phyloP scores from a whole-genome alignment of 2,329 filamentous ascomycete genomes.

The Aschersonia sp. region DNA sequence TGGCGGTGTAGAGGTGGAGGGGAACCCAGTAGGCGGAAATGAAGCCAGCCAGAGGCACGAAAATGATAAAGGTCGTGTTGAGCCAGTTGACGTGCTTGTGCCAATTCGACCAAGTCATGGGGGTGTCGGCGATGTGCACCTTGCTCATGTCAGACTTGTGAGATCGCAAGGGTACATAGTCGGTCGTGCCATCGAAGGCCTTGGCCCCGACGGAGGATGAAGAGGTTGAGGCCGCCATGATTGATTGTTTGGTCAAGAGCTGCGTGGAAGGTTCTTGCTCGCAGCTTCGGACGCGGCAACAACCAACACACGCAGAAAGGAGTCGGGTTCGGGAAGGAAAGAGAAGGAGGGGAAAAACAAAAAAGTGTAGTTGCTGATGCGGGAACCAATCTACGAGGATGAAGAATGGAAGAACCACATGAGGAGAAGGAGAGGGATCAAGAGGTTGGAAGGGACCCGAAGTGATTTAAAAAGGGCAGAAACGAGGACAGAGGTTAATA shows the following conservation, averaged over 20 bases:
- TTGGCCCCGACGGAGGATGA: constrained; percentile 17
- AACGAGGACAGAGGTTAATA: not conserved
- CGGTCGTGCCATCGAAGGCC: constrained; percentile 38
- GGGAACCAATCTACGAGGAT: not conserved
- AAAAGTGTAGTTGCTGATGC: not conserved
- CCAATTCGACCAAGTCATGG: constrained; percentile 73
- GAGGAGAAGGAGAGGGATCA: not conserved
- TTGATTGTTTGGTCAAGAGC: not conserved
- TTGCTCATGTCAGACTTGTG: constrained; percentile 45
- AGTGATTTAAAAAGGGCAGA: constrained; percentile 1
- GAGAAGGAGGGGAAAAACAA: not conserved
- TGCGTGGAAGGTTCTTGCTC: too few species aligned
- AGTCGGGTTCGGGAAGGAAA: not conserved
- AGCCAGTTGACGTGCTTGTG: constrained; percentile 91
- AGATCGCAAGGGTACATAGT: constrained; percentile 35
- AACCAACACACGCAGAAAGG: too few species aligned
- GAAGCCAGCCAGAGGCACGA: constrained; percentile 60
- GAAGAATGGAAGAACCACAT: not conserved
- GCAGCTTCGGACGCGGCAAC: too few species aligned
- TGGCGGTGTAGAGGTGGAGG: constrained; percentile 51
- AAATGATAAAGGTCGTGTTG: constrained; percentile 67
- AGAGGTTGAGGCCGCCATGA: constrained; percentile 2
- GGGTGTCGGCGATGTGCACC: constrained; percentile 71
- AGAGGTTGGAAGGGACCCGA: constrained; percentile 1
- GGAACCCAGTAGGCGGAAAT: constrained; percentile 68